Percentiles rank a stretch among this genome's conserved stretches.
Evolutionary conservation across 108 stramenopile genomes (phyloP).

Genomic region (Pseudonitzschia multistriata): DNA sequence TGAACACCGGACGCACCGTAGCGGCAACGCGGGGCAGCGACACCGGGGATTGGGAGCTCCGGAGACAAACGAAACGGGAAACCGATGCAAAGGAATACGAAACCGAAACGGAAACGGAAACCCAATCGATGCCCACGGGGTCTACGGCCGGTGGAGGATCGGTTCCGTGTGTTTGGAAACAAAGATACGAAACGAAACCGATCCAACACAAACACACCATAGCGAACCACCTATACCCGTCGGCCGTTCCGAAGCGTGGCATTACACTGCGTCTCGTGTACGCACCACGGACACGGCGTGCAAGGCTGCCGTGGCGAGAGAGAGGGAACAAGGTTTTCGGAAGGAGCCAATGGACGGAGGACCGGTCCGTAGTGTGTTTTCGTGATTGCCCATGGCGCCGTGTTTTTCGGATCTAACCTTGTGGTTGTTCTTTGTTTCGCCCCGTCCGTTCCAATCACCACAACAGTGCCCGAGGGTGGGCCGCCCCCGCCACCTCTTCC

Average conservation of each 20-base stretch:
- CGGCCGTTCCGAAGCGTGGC: neutral
- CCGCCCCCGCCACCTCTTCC: constrained; percentile 13
- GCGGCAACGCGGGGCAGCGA: neutral
- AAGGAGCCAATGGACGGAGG: too few relatives aligned
- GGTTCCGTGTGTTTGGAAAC: neutral
- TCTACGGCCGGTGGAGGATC: neutral
- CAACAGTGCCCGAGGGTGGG: constrained; percentile 20
- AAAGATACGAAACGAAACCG: neutral
- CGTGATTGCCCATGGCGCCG: too few relatives aligned
- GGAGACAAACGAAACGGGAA: neutral
- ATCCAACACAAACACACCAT: neutral
- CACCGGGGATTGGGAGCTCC: neutral
- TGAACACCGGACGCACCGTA: too few relatives aligned
- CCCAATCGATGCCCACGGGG: neutral
- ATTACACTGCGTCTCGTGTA: neutral
- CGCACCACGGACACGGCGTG: neutral
- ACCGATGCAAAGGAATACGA: too few relatives aligned
- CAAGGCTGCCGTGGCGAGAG: neutral
- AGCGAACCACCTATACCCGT: neutral
- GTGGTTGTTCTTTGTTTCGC: neutral
- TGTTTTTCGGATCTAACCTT: constrained; percentile 1
- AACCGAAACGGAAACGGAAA: too few relatives aligned
- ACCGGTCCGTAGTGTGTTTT: too few relatives aligned
- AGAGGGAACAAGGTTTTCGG: too few relatives aligned
- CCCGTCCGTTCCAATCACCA: neutral